These are phyloP conservation scores for Exophiala aquamarina DNA, from an alignment of 2,329 filamentous ascomycete species.

Conservation along the genomic window DNA sequence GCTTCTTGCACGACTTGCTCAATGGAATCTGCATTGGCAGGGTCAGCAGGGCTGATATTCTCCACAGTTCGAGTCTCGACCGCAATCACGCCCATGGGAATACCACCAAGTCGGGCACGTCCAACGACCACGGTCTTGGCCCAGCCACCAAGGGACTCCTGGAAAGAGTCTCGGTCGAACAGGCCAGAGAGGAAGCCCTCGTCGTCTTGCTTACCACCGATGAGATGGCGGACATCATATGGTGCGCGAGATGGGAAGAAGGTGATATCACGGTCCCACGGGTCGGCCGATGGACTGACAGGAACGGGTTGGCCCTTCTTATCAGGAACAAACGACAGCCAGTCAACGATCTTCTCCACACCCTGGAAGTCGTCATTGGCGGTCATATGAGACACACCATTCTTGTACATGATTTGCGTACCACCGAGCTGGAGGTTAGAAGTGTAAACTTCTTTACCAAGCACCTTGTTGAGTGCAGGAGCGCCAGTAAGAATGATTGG, in stretches of 20 bases:
- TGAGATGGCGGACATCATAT: constrained; percentile 93
- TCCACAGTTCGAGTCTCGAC: constrained; percentile 95
- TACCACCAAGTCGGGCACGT: constrained; percentile 92
- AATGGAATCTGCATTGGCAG: constrained; percentile 96
- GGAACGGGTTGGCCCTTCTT: constrained; percentile 91
- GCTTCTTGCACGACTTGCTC: constrained; percentile 94
- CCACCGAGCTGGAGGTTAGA: constrained; percentile 98
- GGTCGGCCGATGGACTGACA: constrained; percentile 80
- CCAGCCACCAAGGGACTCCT: constrained; percentile 95
- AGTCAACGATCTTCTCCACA: constrained; percentile 96
- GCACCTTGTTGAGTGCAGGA: constrained; percentile 94
- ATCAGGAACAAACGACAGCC: constrained; percentile 96
- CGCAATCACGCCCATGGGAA: constrained; percentile 96
- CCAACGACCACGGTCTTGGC: constrained; percentile 95
- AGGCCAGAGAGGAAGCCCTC: constrained; percentile 86
- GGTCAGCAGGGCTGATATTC: constrained; percentile 94
- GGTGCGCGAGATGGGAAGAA: constrained; percentile 80
- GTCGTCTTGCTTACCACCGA: constrained; percentile 80
- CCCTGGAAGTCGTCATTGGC: constrained; percentile 96
- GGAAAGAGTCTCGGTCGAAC: constrained; percentile 95
- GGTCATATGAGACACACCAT: constrained; percentile 99
- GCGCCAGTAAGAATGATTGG: constrained; percentile 98
- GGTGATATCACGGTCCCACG: constrained; percentile 88
- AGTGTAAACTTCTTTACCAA: constrained; percentile 97
- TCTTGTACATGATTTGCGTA: constrained; percentile 99